phyloP scores from a whole-genome alignment of 805 yeast genomes.

The Saccharomycopsis fodiens region DNA sequence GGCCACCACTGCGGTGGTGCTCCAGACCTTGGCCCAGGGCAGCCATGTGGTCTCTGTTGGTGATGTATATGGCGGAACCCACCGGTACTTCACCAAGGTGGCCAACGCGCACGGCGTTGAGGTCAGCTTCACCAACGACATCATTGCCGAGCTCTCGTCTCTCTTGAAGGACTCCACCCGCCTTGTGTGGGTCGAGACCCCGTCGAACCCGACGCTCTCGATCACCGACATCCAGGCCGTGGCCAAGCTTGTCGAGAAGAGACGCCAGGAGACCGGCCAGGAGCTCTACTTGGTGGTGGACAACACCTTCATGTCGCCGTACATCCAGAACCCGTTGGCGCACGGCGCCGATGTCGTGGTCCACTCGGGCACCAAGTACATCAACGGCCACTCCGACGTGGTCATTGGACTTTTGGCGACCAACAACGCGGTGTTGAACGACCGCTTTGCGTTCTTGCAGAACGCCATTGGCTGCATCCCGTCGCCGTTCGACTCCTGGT shows the following conservation, averaged over 20 bases:
- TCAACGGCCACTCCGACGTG: slow-evolving; percentile 89
- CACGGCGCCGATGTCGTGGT: slow-evolving; percentile 84
- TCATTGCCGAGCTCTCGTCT: slow-evolving; percentile 49
- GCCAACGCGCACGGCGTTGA: slow-evolving; percentile 73
- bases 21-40: slow-evolving; percentile 66
- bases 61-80: slow-evolving; percentile 90
- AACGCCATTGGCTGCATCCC: slow-evolving; percentile 87
- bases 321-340: slow-evolving; percentile 73
- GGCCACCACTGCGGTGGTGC: slow-evolving; percentile 70
- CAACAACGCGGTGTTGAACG: slow-evolving; percentile 51
- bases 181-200: slow-evolving; percentile 83
- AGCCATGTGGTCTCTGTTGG: slow-evolving; percentile 73
- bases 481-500: slow-evolving; percentile 87
- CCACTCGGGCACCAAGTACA: slow-evolving; percentile 85
- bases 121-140: slow-evolving; percentile 58
- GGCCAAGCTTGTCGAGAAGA: slow-evolving; percentile 40
- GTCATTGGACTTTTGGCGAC: slow-evolving; percentile 80
- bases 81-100: slow-evolving; percentile 81
- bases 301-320: slow-evolving; percentile 84
- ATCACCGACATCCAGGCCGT: slow-evolving; percentile 69
- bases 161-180: slow-evolving; percentile 56
- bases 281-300: slow-evolving; percentile 66
- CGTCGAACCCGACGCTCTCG: slow-evolving; percentile 80
- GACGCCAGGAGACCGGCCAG: slow-evolving; percentile 33
- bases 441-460: slow-evolving; percentile 67